Evolutionary conservation across 495 filamentous ascomycete genomes (phyloP), one percentile per base, ranked within the genome.

Genomic region (Tricharina praecox): DNA sequence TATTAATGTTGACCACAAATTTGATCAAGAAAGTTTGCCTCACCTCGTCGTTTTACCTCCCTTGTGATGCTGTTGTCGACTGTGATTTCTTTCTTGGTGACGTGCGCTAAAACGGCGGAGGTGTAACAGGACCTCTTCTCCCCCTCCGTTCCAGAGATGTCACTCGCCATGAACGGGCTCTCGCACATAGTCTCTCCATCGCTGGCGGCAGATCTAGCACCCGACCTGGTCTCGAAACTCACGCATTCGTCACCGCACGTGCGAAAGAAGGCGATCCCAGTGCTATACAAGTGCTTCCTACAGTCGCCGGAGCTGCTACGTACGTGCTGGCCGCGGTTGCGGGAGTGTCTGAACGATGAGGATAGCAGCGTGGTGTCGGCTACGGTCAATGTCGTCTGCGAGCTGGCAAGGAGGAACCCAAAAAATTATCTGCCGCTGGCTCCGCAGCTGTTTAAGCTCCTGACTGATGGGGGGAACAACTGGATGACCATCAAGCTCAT

Each of bases 401-500:
- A 97, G 63, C 68, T 97, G 16, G 92, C 90, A 1, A 93, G 88
- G 79, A 72, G 90, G 52, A 74, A 93, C 50, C 90, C 90, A 1
- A 77, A 82, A 50, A 93, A 97, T 60, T 96, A 96, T 54, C 71
- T 97, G 2, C 81, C 92, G 5, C 67, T 97, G 11, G 90, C 90
- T 3, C 90, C 92, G 9, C 72, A 90, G 42, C 67, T 97, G 25
- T 97, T 96, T 52, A 84, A 92, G 45, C 68, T 97, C 9, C 67
- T 97, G 8, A 86, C 93, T n/a, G 81, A 88, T 43, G 75, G 84
- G 24, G 82, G 80, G 4, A 96, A 97, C 61, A 97, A 97, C 65
- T 97, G 90, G 90, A 96, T 97, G 88, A 87, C 85, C 25, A 96
- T 97, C 59, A 97, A 97, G 56, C 75, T 96, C 46, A 97, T 97